Conservation (phyloP, 1,139 yeast genomes). For the Blastobotrys persicus region DNA sequence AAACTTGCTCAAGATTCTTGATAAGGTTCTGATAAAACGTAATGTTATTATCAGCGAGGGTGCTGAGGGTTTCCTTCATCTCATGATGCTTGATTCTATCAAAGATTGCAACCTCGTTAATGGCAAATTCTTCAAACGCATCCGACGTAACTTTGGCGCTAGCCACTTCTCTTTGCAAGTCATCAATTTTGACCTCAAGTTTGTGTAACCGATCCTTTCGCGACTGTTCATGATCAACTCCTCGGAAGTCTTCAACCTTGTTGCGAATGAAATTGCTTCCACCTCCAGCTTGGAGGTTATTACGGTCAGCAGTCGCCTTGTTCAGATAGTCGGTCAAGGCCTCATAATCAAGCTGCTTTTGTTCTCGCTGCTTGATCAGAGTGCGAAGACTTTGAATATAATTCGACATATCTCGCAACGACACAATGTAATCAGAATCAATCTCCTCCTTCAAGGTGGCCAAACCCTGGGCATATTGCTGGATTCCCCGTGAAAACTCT, state of each 20-base stretch:
- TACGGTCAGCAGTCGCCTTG: conserved; percentile 67
- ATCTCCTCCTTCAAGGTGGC: conserved; percentile 56
- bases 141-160: conserved; percentile 70
- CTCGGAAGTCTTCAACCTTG: conserved; percentile 58
- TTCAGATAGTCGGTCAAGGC: conserved; percentile 75
- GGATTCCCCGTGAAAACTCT: conserved; percentile 53
- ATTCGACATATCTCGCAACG: conserved; percentile 83
- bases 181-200: conserved; percentile 55
- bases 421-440: conserved; percentile 78
- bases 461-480: conserved; percentile 47
- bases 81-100: conserved; percentile 78
- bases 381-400: conserved; percentile 74
- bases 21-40: conserved; percentile 70
- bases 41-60: conserved; percentile 73
- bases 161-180: conserved; percentile 56
- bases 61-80: conserved; percentile 64
- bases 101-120: conserved; percentile 76
- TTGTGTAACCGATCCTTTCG: conserved; percentile 52
- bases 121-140: conserved; percentile 61
- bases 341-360: conserved; percentile 86
- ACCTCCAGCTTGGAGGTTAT: conserved; percentile 53
- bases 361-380: conserved; percentile 80
- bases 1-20: conserved; percentile 57
- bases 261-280: conserved; percentile 52
- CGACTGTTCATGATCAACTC: conserved; percentile 56